A percentile compares a stretch with the other conserved stretches of the same genome.
These are phyloP conservation scores for Rutstroemia sp. DNA, from an alignment of 2,329 filamentous ascomycete species.

Conservation along the genomic window DNA sequence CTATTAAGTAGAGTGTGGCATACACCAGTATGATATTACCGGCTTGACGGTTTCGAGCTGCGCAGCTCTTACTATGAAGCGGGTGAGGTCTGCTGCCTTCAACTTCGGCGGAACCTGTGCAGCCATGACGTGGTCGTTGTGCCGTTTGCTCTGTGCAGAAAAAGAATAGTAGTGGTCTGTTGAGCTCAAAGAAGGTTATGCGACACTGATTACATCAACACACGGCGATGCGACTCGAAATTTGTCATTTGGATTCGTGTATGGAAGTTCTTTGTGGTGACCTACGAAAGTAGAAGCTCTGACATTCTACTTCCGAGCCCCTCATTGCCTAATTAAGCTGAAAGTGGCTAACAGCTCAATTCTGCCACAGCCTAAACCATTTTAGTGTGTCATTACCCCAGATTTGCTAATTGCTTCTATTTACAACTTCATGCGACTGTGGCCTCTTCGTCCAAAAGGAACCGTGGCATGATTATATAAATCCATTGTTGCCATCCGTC, in stretches of 20 bases:
- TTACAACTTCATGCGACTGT: conserved; percentile 10
- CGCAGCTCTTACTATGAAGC: conserved; percentile 74
- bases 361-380: background rate
- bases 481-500: background rate
- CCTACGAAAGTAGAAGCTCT: no score
- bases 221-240: no score
- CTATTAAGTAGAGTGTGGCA: conserved; percentile 30
- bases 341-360: background rate
- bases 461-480: background rate
- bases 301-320: background rate
- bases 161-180: background rate
- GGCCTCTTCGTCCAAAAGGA: conserved; percentile 4
- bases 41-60: conserved; percentile 83
- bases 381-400: conserved; percentile 3
- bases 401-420: conserved; percentile 4
- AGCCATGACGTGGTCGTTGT: conserved; percentile 49
- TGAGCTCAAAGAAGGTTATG: background rate
- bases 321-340: background rate
- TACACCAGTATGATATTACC: conserved; percentile 92
- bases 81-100: conserved; percentile 72
- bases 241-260: no score
- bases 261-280: no score
- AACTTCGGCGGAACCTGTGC: conserved; percentile 62
- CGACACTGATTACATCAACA: no score
- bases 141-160: background rate